Evolutionary conservation across 768 basidiomycete genomes (phyloP), one percentile per base, ranked within the genome.

Genomic region (Scleroderma citrinum): DNA sequence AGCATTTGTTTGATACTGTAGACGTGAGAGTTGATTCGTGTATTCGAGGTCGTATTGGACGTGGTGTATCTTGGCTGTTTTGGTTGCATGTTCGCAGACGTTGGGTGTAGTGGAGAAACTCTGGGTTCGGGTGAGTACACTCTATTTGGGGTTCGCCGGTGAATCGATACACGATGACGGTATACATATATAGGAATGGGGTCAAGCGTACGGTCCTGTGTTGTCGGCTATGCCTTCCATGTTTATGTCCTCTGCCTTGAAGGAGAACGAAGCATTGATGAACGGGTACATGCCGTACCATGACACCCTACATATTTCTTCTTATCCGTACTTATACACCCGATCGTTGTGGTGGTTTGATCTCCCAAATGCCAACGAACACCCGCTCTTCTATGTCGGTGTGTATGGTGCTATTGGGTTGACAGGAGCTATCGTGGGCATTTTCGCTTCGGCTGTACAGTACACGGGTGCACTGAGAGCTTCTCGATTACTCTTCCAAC

Each of bases 371-470:
- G 84, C 82, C 0, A 64, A 74, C n/a, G 71, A 77, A 19, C 76
- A 83, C 35, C 88, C 87, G 0, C 59, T 87, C 55, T 88, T 86
- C 68, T 90, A 87, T 52, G 74, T 90, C 35, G 77, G 76, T 0
- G 62, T 87, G 23, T 88, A 84, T 55, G 81, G 81, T 1, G 71
- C 71, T 0, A 82, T 90, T 51, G 79, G 81, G 1, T 49, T 84
- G 6, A 59, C 59, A 11, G 71, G 71, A 32, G 80, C 76, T 0
- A n/a, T 81, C 5, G 65, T 78, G 23, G 73, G 69, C 40, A 67
- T 83, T 5, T 37, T 69, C 6, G 73, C 77, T n/a, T 69, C 69
- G 13, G 64, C 72, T 19, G 76, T 77, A 1, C 83, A 86, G 59
- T 83, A 78, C 56, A 80, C 78, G 0, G 85, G 83, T 34, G 57